A percentile compares a stretch with the other conserved stretches of the same genome.
Evolutionary conservation across 2,329 filamentous ascomycete species (phyloP).

Genomic region (Didymella pinodella): DNA sequence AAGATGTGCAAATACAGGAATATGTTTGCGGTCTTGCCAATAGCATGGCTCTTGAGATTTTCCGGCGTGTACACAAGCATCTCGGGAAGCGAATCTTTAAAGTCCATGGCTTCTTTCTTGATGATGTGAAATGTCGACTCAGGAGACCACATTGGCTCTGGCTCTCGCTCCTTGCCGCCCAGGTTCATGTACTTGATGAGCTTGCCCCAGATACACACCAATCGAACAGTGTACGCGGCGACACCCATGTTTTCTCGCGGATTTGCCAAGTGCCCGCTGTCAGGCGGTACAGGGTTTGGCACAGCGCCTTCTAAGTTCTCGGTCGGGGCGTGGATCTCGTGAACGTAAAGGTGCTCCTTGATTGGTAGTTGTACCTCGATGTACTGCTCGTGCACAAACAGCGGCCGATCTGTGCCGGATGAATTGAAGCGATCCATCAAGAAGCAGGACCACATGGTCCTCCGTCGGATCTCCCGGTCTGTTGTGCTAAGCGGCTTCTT

Average conservation of each 20-base stretch:
- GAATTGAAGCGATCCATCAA: conserved; percentile 98
- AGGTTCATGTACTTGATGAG: conserved; percentile 91
- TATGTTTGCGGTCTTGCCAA: conserved; percentile 86
- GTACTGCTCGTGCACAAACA: conserved; percentile 88
- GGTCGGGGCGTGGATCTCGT: conserved; percentile 88
- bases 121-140: conserved; percentile 79
- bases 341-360: conserved; percentile 86
- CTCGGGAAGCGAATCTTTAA: conserved; percentile 73
- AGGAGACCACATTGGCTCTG: conserved; percentile 79
- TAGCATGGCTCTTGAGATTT: conserved; percentile 84
- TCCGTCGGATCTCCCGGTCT: conserved; percentile 88
- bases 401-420: conserved; percentile 89
- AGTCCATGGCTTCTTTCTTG: conserved; percentile 73
- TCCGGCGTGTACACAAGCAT: conserved; percentile 77
- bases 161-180: conserved; percentile 81
- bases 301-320: conserved; percentile 80
- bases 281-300: conserved; percentile 67
- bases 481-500: conserved; percentile 80
- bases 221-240: conserved; percentile 85
- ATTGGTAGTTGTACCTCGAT: conserved; percentile 90
- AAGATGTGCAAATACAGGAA: conserved; percentile 92
- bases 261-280: conserved; percentile 70
- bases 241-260: conserved; percentile 90
- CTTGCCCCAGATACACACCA: conserved; percentile 87
- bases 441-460: conserved; percentile 98